Base-by-base conservation (phyloP, 1,284 basidiomycete species). In the Microbotryum scabiosae region DNA sequence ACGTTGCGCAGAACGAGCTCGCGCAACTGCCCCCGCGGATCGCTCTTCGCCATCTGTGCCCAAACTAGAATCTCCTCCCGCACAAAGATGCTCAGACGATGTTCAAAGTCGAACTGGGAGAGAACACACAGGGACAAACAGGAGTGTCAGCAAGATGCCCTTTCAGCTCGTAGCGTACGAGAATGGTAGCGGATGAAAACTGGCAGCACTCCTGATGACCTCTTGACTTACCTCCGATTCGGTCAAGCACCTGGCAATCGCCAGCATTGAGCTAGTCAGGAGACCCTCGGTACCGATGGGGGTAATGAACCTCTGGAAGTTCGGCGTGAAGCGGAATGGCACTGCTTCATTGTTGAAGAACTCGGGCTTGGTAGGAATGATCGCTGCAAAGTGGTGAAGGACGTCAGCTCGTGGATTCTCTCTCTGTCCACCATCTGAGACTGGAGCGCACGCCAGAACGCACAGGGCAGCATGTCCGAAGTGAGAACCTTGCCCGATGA, bases 271-370 rank as follows among this genome's bases (percentile, higher is more conserved):
- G 10, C 88, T 82, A 0, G 89, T 86, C 55, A 98, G 78, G 36
- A 97, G 77, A 20, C 94, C 96, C 75, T 99, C 97, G 14, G 87
- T 88, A 44, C 90, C 86, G 54, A 90, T 82, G 2, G 88, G 86
- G 0, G 89, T 91, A 55, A 98, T 79, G 77, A 98, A 96, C 70
- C 85, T 81, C 75, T 99, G 97, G 78, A 99, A 84, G 75, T 97
- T 97, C 3, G 93, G 93, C 14, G 92, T 97, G 68, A 97, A 84
- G 12, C 96, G 86, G 87, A 99, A 99, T 0, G 96, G 94, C 14
- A 97, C 91, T 2, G 85, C 81, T 69, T 99, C 96, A 65, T 81
- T 84, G 55, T 73, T 70, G 32, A 63, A 54, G 43, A 73, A 70
- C 50, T 73, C 72, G 20, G 72, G 66, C 60, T 67, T 64, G 36